These are phyloP conservation scores for Mycena capillaripes DNA, from an alignment of 768 basidiomycete genomes.

Conservation along the genomic window DNA sequence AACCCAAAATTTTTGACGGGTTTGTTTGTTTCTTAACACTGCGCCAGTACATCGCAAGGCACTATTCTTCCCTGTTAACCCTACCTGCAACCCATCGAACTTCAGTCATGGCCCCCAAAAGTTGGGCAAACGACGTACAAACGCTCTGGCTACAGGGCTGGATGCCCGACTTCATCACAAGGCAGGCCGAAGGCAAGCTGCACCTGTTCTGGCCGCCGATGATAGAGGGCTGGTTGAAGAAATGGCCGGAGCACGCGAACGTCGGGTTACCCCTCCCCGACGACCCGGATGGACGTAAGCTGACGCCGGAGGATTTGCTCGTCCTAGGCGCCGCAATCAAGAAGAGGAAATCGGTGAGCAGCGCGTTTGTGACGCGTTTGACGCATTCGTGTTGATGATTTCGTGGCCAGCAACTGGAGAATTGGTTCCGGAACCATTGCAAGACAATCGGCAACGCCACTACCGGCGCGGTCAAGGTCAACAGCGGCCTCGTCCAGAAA, in stretches of 20 bases:
- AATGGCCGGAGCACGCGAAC: neutral
- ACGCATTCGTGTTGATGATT: neutral
- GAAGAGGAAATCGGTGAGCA: neutral
- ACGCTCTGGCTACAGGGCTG: neutral
- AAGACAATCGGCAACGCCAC: neutral
- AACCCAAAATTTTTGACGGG: too few species aligned
- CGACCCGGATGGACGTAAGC: neutral
- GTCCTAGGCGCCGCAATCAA: neutral
- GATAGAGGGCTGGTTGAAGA: neutral
- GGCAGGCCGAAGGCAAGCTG: conserved; percentile 7
- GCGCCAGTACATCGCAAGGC: neutral
- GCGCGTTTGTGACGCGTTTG: neutral
- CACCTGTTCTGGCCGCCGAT: conserved; percentile 7
- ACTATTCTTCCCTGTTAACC: neutral
- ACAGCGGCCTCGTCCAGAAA: too few species aligned
- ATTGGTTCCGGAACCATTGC: neutral
- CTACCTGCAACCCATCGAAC: neutral
- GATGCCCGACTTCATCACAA: conserved; percentile 1
- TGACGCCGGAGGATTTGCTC: neutral
- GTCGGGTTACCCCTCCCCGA: neutral
- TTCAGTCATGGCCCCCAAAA: neutral
- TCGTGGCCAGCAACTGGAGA: neutral
- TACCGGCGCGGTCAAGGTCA: neutral
- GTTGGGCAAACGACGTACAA: neutral
- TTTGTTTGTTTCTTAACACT: neutral